phyloP scores from a whole-genome alignment of 768 basidiomycete species.

The Stropharia rugosoannulata region DNA sequence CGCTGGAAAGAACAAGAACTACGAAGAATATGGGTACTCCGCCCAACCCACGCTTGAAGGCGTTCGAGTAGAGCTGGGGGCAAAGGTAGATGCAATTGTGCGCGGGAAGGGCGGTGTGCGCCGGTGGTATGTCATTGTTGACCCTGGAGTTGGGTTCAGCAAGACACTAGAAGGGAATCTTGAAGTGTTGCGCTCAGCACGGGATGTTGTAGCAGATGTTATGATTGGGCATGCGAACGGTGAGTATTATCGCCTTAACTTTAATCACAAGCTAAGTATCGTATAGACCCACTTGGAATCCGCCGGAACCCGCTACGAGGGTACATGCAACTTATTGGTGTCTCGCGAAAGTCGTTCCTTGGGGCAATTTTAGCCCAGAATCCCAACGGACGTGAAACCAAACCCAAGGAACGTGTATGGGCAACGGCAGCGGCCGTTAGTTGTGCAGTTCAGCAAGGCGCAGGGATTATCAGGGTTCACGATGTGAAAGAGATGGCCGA shows the following conservation, averaged over 20 bases:
- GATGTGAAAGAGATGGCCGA: conserved; percentile 75
- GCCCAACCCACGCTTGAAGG: conserved; percentile 58
- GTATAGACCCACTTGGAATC: background rate
- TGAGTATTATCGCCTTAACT: background rate
- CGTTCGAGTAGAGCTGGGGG: conserved; percentile 70
- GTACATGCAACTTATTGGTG: conserved; percentile 70
- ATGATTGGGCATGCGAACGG: conserved; percentile 21
- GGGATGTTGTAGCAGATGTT: conserved; percentile 42
- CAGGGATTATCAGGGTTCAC: conserved; percentile 78
- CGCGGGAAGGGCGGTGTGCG: conserved; percentile 70
- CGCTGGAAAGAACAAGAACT: conserved; percentile 73
- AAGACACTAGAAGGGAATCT: conserved; percentile 79
- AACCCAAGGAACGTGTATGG: conserved; percentile 66
- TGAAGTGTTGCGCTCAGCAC: conserved; percentile 55
- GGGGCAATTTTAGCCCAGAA: conserved; percentile 58
- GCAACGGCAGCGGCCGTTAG: conserved; percentile 80
- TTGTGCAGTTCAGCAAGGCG: conserved; percentile 73
- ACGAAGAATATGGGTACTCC: conserved; percentile 43
- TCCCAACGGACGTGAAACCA: conserved; percentile 51
- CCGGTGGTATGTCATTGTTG: conserved; percentile 86
- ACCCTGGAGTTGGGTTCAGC: conserved; percentile 95
- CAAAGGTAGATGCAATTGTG: conserved; percentile 63
- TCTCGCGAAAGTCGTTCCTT: conserved; percentile 84
- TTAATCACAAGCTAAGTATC: too few species aligned
- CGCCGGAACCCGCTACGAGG: conserved; percentile 51